phyloP scores from a whole-genome alignment of 2,329 filamentous ascomycete genomes.

The Waltergamsia citrina region DNA sequence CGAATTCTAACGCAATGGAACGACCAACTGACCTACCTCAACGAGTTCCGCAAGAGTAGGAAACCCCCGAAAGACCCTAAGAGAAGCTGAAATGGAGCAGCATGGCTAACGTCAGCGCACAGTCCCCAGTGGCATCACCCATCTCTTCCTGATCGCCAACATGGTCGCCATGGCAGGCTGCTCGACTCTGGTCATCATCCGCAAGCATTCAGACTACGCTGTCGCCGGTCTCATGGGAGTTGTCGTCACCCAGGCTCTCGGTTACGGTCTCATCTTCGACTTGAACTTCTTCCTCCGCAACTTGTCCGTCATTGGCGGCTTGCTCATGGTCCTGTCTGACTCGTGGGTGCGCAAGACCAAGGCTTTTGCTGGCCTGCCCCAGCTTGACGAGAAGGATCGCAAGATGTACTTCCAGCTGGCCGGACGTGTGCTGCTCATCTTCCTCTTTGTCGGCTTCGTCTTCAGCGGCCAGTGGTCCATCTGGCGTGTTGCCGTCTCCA shows the following conservation, averaged over 20 bases:
- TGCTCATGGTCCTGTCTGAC: slow-evolving; percentile 96
- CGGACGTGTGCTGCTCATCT: slow-evolving; percentile 89
- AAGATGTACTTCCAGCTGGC: slow-evolving; percentile 99
- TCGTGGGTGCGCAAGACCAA: slow-evolving; percentile 97
- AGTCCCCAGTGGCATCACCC: slow-evolving; percentile 85
- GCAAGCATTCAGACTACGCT: slow-evolving; percentile 88
- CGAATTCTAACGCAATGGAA: slow-evolving; percentile 96
- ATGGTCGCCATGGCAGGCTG: slow-evolving; percentile 79
- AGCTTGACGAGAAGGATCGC: slow-evolving; percentile 96
- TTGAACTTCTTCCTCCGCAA: slow-evolving; percentile 99
- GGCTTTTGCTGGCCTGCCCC: slow-evolving; percentile 86
- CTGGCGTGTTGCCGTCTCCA: slow-evolving; percentile 75
- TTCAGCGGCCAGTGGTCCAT: slow-evolving; percentile 91
- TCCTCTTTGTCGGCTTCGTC: slow-evolving; percentile 94
- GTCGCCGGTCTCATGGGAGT: slow-evolving; percentile 85
- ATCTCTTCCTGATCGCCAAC: slow-evolving; percentile 86
- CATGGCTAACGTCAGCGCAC: slow-evolving; percentile 8
- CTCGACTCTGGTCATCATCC: slow-evolving; percentile 78
- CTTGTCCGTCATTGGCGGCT: slow-evolving; percentile 89
- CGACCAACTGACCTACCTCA: slow-evolving; percentile 88
- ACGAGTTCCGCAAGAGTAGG: slow-evolving; percentile 89
- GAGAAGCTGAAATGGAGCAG: slow-evolving; percentile 9
- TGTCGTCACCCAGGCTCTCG: slow-evolving; percentile 85
- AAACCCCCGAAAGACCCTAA: slow-evolving; percentile 7
- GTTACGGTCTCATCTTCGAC: slow-evolving; percentile 97